Conservation (phyloP, 192 early-diverging fungal genomes). For the Coemansia biformis region DNA sequence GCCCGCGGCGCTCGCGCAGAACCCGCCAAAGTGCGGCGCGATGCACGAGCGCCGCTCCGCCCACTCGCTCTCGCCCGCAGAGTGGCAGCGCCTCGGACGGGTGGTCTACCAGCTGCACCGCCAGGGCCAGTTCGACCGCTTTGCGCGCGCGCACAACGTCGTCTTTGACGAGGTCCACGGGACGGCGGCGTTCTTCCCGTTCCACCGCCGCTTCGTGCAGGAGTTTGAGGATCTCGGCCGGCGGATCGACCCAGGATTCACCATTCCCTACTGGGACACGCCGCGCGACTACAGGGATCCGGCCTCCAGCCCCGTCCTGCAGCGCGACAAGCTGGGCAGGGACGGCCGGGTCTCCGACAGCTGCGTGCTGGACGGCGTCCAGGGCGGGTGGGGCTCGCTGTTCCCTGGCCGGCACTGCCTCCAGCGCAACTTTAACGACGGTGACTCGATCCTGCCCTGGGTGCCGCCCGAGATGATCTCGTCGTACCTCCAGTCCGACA, state of each 20-base stretch:
- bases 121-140: conserved; percentile 36
- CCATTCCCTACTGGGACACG: conserved; percentile 46
- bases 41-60: conserved; percentile 33
- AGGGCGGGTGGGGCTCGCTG: conserved; percentile 17
- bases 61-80: conserved; percentile 27
- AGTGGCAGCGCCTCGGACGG: conserved; percentile 26
- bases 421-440: conserved; percentile 23
- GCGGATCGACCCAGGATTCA: conserved; percentile 29
- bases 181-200: conserved; percentile 43
- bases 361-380: conserved; percentile 30
- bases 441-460: conserved; percentile 31
- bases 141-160: conserved; percentile 29
- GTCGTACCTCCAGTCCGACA: conserved; percentile 36
- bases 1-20: not conserved
- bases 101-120: conserved; percentile 27
- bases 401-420: conserved; percentile 35
- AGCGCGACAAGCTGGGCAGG: conserved; percentile 18
- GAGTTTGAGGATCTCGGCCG: conserved; percentile 46
- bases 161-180: conserved; percentile 43
- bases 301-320: conserved; percentile 26
- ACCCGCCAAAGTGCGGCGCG: conserved; percentile 12
- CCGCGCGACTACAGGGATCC: conserved; percentile 34
- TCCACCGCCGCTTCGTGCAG: conserved; percentile 48
- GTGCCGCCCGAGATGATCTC: conserved; percentile 36
- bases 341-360: conserved; percentile 26